A percentile compares a stretch with the other conserved stretches of the same genome.
Conservation (phyloP, 805 yeast species). For the Lipomyces kockii region DNA sequence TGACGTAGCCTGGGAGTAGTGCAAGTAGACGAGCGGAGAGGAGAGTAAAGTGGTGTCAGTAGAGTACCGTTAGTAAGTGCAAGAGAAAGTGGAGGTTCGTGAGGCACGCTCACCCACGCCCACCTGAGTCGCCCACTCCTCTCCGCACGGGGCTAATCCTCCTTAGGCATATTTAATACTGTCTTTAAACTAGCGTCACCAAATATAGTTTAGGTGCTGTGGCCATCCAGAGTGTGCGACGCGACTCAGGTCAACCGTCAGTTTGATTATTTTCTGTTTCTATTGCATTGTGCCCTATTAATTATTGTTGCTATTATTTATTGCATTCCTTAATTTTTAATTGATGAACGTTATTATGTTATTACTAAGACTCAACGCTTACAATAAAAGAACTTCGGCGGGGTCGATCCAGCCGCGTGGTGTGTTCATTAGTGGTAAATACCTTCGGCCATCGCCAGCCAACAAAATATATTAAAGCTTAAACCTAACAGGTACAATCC, state of each 20-base stretch:
- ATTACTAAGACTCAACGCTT: no score
- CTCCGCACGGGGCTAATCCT: not conserved
- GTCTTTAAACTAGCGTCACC: not conserved
- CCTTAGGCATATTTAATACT: rapidly evolving
- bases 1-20: constrained; percentile 1
- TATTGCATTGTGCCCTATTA: not conserved
- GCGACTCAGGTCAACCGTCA: not conserved
- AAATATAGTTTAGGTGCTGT: not conserved
- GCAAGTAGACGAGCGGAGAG: constrained; percentile 1
- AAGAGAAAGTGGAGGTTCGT: not conserved
- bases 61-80: not conserved
- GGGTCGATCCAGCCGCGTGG: not conserved
- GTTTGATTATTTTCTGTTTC: not conserved
- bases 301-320: not conserved
- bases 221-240: not conserved
- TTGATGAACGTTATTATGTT: not conserved
- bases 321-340: no score
- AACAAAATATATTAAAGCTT: not conserved
- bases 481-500: not conserved
- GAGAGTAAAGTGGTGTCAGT: not conserved
- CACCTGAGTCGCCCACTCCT: not conserved
- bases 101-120: not conserved
- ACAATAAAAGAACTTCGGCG: not conserved
- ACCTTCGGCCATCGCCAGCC: not conserved
- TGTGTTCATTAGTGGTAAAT: no score